These are phyloP conservation scores for Fusarium pseudograminearum DNA, from an alignment of 2,329 filamentous ascomycete species.

Conservation along the genomic window DNA sequence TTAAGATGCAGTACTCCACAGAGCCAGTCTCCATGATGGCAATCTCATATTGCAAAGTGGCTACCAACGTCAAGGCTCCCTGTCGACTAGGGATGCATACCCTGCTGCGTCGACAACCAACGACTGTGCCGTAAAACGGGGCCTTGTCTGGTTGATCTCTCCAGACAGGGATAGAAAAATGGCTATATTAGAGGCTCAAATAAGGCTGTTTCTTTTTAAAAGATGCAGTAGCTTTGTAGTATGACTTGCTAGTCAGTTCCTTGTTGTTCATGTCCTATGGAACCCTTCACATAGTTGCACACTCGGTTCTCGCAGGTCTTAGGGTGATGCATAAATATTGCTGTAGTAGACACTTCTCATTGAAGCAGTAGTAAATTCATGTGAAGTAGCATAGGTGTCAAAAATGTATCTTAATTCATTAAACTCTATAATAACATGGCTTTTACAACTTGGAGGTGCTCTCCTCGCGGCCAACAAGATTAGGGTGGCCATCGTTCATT, in stretches of 20 bases:
- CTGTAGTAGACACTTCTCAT: background rate
- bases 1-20: background rate
- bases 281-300: too few relatives aligned
- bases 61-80: background rate
- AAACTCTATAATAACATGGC: background rate
- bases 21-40: background rate
- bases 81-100: background rate
- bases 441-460: constrained; percentile 23
- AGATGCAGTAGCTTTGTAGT: too few relatives aligned
- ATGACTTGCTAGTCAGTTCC: too few relatives aligned
- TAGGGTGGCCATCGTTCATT: constrained; percentile 8
- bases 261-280: too few relatives aligned
- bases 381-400: rapidly evolving
- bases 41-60: background rate
- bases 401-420: background rate
- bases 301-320: too few relatives aligned
- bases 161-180: background rate
- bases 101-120: background rate
- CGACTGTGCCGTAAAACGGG: background rate
- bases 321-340: rapidly evolving
- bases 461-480: constrained; percentile 16
- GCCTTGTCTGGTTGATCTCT: background rate
- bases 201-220: background rate
- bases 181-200: background rate
- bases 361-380: background rate